phyloP scores from a whole-genome alignment of 176 grass and related monocot species.

The Musa schizocarpa region DNA sequence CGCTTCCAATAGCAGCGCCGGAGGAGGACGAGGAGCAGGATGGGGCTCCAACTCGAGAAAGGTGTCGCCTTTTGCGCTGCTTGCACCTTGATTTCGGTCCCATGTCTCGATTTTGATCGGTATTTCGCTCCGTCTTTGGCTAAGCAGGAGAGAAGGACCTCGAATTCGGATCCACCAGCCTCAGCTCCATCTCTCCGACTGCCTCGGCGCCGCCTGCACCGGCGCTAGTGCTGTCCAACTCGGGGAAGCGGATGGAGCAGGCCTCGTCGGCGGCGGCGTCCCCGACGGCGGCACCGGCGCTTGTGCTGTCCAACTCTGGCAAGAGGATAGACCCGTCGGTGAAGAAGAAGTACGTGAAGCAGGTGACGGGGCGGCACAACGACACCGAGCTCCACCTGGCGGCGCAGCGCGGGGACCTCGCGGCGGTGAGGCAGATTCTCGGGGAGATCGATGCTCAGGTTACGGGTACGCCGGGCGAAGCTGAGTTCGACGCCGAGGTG shows the following conservation, averaged over 20 bases:
- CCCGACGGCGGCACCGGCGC: not conserved
- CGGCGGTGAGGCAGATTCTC: slow-evolving; percentile 16
- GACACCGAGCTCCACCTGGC: slow-evolving; percentile 12
- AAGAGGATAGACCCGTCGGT: slow-evolving; percentile 4
- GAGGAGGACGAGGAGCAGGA: not conserved
- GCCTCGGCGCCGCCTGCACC: too few species aligned
- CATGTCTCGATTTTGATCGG: not conserved
- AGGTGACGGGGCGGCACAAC: slow-evolving; percentile 10
- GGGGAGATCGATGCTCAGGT: slow-evolving; percentile 3
- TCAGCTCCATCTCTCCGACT: not conserved
- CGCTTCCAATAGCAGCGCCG: not conserved
- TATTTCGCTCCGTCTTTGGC: not conserved
- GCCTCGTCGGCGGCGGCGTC: not conserved
- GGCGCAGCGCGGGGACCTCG: slow-evolving; percentile 14
- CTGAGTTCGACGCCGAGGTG: not conserved
- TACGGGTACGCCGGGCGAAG: not conserved
- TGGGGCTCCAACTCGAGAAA: slow-evolving; percentile 1
- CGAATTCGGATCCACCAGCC: not conserved
- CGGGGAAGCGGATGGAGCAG: not conserved
- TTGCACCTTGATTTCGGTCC: not conserved
- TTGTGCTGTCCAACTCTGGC: slow-evolving; percentile 10
- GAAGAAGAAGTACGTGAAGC: slow-evolving; percentile 20
- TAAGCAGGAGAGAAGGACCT: not conserved
- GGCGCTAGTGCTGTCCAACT: not conserved
- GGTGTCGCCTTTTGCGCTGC: not conserved